These are phyloP conservation scores for Auriculariales sp. DNA, from an alignment of 768 basidiomycete genomes.

Conservation along the genomic window DNA sequence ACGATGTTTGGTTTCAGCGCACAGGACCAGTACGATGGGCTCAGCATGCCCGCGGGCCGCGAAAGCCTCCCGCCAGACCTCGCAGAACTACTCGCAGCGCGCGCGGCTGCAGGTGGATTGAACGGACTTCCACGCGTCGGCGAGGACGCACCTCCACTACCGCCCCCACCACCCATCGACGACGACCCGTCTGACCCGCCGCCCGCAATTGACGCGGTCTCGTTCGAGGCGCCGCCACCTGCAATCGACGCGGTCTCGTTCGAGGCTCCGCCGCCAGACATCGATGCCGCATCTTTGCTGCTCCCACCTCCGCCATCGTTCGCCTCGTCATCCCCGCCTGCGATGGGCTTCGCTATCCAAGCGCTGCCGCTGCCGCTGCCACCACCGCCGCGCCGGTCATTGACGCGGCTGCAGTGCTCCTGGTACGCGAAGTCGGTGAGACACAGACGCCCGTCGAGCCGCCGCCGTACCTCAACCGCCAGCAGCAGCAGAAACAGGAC, in stretches of 20 bases:
- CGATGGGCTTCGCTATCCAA: too few species aligned
- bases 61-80: slow-evolving; percentile 55
- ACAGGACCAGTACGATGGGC: slow-evolving; percentile 69
- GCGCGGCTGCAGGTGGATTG: slow-evolving; percentile 32
- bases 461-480: slow-evolving; percentile 1
- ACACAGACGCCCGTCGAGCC: neutral
- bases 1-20: slow-evolving; percentile 55
- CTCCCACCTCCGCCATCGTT: too few species aligned
- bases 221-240: slow-evolving; percentile 42
- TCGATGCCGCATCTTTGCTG: slow-evolving; percentile 38
- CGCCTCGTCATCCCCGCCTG: too few species aligned
- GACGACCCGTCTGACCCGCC: slow-evolving; percentile 79
- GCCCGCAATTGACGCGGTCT: slow-evolving; percentile 66
- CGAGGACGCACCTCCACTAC: slow-evolving; percentile 28
- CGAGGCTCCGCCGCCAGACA: slow-evolving; percentile 59
- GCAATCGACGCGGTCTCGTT: slow-evolving; percentile 54
- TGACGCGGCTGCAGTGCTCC: too few species aligned
- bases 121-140: slow-evolving; percentile 7
- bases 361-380: too few species aligned
- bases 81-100: slow-evolving; percentile 34
- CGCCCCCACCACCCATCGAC: slow-evolving; percentile 64
- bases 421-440: too few species aligned
- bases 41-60: slow-evolving; percentile 45
- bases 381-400: neutral
- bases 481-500: neutral